Percentiles rank a stretch among this genome's conserved stretches.
phyloP scores from a whole-genome alignment of 441 rosid genomes.

The Croton laevigatus region DNA sequence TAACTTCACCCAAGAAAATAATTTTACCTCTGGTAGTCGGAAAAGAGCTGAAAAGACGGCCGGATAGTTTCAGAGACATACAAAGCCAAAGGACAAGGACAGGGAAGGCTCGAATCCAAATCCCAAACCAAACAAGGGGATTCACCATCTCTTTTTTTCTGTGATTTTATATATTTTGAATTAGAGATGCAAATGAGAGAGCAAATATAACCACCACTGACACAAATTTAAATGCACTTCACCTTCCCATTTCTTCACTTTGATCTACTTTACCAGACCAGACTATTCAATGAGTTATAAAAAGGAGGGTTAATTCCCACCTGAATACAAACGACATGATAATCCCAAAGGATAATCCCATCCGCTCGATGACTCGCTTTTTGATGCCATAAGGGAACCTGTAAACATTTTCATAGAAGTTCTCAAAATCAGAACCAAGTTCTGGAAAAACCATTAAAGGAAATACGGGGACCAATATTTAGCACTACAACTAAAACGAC shows the following conservation, averaged over 20 bases:
- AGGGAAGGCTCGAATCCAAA: constrained; percentile 74
- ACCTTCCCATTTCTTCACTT: constrained; percentile 1
- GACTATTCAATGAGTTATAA: not conserved
- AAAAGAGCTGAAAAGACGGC: constrained; percentile 72
- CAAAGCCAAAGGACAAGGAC: constrained; percentile 62
- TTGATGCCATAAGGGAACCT: constrained; percentile 92
- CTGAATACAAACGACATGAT: constrained; percentile 82
- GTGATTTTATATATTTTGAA: constrained; percentile 13
- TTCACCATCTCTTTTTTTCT: constrained; percentile 51
- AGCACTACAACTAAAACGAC: not conserved
- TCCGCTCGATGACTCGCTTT: constrained; percentile 78
- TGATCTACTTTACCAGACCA: constrained; percentile 3
- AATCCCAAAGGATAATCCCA: constrained; percentile 80
- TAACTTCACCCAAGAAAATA: not conserved
- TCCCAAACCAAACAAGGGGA: constrained; percentile 64
- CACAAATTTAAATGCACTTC: not conserved
- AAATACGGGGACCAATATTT: not conserved
- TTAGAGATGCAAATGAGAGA: not conserved
- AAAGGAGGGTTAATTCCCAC: constrained; percentile 26
- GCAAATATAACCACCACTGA: constrained; percentile 2
- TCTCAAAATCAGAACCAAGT: constrained; percentile 2
- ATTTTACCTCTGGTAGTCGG: constrained; percentile 66
- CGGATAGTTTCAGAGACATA: constrained; percentile 65
- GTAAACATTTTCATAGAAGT: constrained; percentile 14
- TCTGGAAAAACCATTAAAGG: not conserved